phyloP scores from a whole-genome alignment of 75 land plant species.

The Selaginella moellendorffii region DNA sequence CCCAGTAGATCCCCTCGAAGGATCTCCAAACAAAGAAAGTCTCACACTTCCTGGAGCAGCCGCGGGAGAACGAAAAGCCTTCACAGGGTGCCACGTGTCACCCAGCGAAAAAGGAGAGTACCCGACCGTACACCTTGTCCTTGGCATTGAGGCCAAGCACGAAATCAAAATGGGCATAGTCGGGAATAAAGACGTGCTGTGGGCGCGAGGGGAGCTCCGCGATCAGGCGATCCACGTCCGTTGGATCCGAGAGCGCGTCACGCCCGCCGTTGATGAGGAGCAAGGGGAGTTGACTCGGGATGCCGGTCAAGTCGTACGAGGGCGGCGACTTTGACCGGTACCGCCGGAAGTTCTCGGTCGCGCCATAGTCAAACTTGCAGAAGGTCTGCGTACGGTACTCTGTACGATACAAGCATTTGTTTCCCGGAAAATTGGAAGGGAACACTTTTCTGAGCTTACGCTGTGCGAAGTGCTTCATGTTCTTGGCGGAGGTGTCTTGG shows the following conservation, averaged over 20 bases:
- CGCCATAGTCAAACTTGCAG: slow-evolving; percentile 15
- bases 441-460: background rate
- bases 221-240: slow-evolving; percentile 16
- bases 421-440: no score
- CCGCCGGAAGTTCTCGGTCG: slow-evolving; percentile 8
- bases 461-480: slow-evolving; percentile 12
- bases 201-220: background rate
- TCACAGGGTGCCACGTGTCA: no score
- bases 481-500: slow-evolving; percentile 13
- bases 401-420: background rate
- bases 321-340: slow-evolving; percentile 15
- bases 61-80: no score
- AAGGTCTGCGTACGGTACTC: slow-evolving; percentile 4
- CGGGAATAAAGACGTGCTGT: background rate
- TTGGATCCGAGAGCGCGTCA: slow-evolving; percentile 21
- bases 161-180: slow-evolving; percentile 15
- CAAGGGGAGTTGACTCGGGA: slow-evolving; percentile 8
- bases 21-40: no score
- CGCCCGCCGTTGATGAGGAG: slow-evolving; percentile 14
- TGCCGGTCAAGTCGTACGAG: slow-evolving; percentile 9
- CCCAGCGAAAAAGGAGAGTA: slow-evolving; percentile 4
- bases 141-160: slow-evolving; percentile 13
- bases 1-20: no score
- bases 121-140: background rate
- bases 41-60: no score